These are phyloP conservation scores for Epicoccum nigrum DNA, from an alignment of 2,329 filamentous ascomycete genomes.

Conservation along the genomic window DNA sequence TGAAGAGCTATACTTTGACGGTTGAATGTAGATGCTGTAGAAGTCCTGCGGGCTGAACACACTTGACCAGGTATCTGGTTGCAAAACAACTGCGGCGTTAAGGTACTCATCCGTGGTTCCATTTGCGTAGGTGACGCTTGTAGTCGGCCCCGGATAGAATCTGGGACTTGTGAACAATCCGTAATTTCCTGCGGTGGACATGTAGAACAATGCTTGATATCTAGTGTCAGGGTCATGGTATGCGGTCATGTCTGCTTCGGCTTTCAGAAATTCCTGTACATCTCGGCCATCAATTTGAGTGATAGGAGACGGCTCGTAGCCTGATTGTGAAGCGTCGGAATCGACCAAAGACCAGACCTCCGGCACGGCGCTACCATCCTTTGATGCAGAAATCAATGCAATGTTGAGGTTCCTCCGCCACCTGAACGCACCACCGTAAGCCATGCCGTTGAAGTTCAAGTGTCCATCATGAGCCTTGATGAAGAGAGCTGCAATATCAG, in stretches of 20 bases:
- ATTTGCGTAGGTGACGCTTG: constrained; percentile 45
- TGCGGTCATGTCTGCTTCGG: constrained; percentile 34
- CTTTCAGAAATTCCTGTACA: constrained; percentile 42
- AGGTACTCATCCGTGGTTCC: constrained; percentile 38
- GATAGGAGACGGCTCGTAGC: constrained; percentile 43
- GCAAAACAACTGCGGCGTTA: constrained; percentile 39
- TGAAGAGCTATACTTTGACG: constrained; percentile 15
- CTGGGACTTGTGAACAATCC: constrained; percentile 40
- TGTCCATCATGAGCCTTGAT: constrained; percentile 45
- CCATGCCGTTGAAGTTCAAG: constrained; percentile 46
- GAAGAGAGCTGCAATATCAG: constrained; percentile 41
- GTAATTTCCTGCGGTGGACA: constrained; percentile 39
- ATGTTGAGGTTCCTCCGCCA: constrained; percentile 40
- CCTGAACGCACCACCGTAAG: constrained; percentile 44
- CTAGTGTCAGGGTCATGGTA: constrained; percentile 51
- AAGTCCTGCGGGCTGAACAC: constrained; percentile 48
- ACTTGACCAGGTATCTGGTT: constrained; percentile 34
- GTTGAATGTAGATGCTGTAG: constrained; percentile 46
- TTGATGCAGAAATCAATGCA: constrained; percentile 41
- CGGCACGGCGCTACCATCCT: constrained; percentile 36
- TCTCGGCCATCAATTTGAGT: constrained; percentile 47
- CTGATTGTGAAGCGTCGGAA: constrained; percentile 34
- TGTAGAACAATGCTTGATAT: constrained; percentile 50
- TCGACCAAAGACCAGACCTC: constrained; percentile 42
- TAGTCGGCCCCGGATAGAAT: constrained; percentile 40